Conservation (phyloP, 1,284 basidiomycete species). For the Tremellales sp. region DNA sequence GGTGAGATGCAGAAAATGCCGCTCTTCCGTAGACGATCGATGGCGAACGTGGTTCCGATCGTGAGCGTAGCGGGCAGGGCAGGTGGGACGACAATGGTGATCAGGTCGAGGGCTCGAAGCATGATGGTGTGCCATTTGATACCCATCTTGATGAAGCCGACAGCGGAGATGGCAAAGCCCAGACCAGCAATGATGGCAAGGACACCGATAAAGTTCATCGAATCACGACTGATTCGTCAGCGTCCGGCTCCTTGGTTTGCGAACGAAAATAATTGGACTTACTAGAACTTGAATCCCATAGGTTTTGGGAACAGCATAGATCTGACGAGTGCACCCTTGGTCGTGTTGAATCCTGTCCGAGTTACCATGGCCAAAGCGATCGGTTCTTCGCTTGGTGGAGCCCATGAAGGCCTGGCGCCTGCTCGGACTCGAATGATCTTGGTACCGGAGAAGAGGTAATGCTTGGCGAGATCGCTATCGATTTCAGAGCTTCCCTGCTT, state of each 20-base stretch:
- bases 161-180: conserved; percentile 81
- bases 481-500: conserved; percentile 57
- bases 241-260: neutral
- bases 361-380: conserved; percentile 84
- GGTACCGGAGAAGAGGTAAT: conserved; percentile 89
- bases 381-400: conserved; percentile 51
- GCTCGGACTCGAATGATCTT: conserved; percentile 87
- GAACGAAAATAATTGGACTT: conserved; percentile 2
- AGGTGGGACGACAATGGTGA: conserved; percentile 96
- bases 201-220: conserved; percentile 92
- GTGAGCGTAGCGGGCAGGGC: conserved; percentile 95
- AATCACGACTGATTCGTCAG: conserved; percentile 62
- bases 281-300: conserved; percentile 93
- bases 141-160: conserved; percentile 88
- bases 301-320: conserved; percentile 99
- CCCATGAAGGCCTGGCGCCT: conserved; percentile 52
- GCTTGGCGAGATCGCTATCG: conserved; percentile 68
- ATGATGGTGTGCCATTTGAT: conserved; percentile 86
- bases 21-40: conserved; percentile 76
- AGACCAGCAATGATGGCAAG: conserved; percentile 81
- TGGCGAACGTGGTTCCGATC: conserved; percentile 95
- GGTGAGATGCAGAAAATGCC: conserved; percentile 98
- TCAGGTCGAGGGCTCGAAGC: conserved; percentile 89
- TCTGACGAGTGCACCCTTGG: conserved; percentile 90
- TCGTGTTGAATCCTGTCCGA: conserved; percentile 95